Base-by-base conservation (phyloP, 73 alveolate species). In the Paramecium tetraurelia region DNA sequence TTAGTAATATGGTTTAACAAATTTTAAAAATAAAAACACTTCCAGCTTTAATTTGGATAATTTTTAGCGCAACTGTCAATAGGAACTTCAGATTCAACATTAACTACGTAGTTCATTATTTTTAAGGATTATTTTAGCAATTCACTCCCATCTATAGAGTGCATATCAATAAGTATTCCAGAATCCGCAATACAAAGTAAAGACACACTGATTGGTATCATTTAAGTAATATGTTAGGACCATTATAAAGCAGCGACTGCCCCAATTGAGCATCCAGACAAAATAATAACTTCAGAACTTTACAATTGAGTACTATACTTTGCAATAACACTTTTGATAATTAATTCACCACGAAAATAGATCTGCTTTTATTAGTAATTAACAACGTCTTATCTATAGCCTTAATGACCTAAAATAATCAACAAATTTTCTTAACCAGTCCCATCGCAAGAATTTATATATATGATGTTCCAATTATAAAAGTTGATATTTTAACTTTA, bases 371-470 rank as follows among this genome's bases (percentile, higher is more conserved):
- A 4, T 22, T 24, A 4, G 46, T 31, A 33, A 22, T 12, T 31
- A 21, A 43, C 7, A 43, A 76, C 76, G 20, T n/a, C 76, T 41
- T 8, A 31, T 46, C 27, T 10, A 40, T 18, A 20, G 16, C 90
- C 90, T 41, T 80, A 27, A 80, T 44, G 75, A 1, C 84, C 84
- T 63, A 63, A 1, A 33, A 63, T 14, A 14, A 63, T 53, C 31
- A 18, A 53, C 7, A 63, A 31, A 29, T 10, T 22, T 6, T 63
- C 24, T 18, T 63, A 24, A 53, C 90, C 90, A 43, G 90, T 80
- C 57, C 90, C 90, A 48, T 80, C 90, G 57, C 90, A 80, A 5
- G 40, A 72, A 72, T 72, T 86, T 29, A 72, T 72, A 72, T 36
- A 38, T 29, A 72, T 40, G 16, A 36, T 29, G 59, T 72, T 72